phyloP scores from a whole-genome alignment of 805 yeast species.

The Torulaspora quercuum region DNA sequence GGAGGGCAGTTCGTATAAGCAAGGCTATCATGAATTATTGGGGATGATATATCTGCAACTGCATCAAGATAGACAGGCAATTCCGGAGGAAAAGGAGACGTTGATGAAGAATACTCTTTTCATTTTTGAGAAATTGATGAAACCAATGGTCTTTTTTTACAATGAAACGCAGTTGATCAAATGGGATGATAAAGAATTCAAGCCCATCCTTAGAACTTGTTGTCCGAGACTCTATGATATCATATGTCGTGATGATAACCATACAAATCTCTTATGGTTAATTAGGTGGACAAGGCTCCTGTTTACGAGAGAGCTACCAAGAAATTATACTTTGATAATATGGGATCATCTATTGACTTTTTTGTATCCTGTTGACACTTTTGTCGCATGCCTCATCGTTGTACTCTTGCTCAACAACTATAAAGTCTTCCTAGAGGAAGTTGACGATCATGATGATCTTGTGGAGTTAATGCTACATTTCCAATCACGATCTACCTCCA shows the following conservation, averaged over 20 bases:
- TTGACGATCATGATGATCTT: slow-evolving; percentile 31
- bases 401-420: slow-evolving; percentile 23
- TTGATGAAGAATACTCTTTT: slow-evolving; percentile 20
- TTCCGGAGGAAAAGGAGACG: slow-evolving; percentile 4
- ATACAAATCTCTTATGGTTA: slow-evolving; percentile 32
- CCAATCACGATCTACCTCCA: slow-evolving; percentile 12
- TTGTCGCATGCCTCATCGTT: slow-evolving; percentile 27
- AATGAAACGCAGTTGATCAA: slow-evolving; percentile 24
- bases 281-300: slow-evolving; percentile 35
- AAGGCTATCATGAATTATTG: slow-evolving; percentile 35
- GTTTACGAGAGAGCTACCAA: slow-evolving; percentile 32
- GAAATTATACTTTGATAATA: slow-evolving; percentile 22
- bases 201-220: slow-evolving; percentile 22
- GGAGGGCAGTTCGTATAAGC: slow-evolving; percentile 23
- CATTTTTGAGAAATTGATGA: slow-evolving; percentile 31
- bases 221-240: slow-evolving; percentile 20
- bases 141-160: slow-evolving; percentile 28
- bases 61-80: slow-evolving; percentile 9
- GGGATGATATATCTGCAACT: slow-evolving; percentile 31
- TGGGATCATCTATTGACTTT: slow-evolving; percentile 36
- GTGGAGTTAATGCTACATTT: slow-evolving; percentile 30
- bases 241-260: slow-evolving; percentile 16
- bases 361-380: slow-evolving; percentile 23
- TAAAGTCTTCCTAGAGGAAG: slow-evolving; percentile 18
- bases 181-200: slow-evolving; percentile 27